Evolutionary conservation across 148 eudicot species (phyloP), one percentile per base, ranked within the genome.

Genomic region (Pharnaceum exiguum): DNA sequence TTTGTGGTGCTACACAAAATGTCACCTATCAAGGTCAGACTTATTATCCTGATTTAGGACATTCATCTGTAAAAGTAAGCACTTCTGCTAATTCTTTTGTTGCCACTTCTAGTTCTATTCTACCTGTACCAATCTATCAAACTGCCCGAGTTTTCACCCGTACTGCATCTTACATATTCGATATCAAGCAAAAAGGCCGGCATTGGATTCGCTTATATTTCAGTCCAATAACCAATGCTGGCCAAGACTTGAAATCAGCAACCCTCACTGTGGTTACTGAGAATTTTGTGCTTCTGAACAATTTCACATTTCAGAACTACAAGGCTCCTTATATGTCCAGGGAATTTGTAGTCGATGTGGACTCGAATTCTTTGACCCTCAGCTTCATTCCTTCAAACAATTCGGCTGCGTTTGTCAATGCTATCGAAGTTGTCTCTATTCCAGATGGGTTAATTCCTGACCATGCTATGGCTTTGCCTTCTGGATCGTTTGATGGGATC

Each of bases 161-260:
- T 27, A 75, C 75, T 17, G 68, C 80, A 1, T 74, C 81, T 28
- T 94, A 86, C 55, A 73, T 66, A 51, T 94, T 94, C 43, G 51
- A 76, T 27, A 82, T 94, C 48, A 59, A 77, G 68, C 70, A 80
- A 63, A 71, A 79, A 56, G 96, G 99, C 16, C 75, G 84, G 59
- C 99, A 94, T 75, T 94, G 99, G 99, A 58, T 94, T 59, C 82
- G 99, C 36, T 87, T 94, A 12, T 82, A 94, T 56, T 82, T 94
- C 57, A 79, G 71, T 58, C 99, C 99, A 5, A 26, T 89, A 51
- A 67, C 95, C 0, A 66, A 51, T 55, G 19, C 80, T 0, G 74
- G 62, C 36, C 78, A 75, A 24, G 71, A 86, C 67, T 71, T 94
- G 51, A 68, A 70, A 35, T 77, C 85, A 2, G 82, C 91, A 5